Evolutionary conservation across 75 land plant species (phyloP).

Genomic region (Picea glauca): DNA sequence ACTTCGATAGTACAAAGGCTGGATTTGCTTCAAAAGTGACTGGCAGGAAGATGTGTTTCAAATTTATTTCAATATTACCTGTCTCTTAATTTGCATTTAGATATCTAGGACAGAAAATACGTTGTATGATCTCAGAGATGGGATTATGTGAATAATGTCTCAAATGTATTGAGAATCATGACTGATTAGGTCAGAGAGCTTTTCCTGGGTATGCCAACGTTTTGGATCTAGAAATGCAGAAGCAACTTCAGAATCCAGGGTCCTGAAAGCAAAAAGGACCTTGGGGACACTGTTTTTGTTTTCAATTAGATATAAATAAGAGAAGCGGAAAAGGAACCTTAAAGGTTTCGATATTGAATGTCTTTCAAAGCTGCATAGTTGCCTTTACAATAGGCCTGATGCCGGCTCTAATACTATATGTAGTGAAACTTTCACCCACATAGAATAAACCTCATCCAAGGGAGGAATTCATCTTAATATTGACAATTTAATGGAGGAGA

Average conservation of each 20-base stretch:
- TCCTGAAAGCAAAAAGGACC: neutral
- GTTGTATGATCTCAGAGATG: neutral
- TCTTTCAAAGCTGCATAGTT: neutral
- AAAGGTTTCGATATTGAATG: neutral
- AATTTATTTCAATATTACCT: neutral
- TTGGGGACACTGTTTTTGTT: neutral
- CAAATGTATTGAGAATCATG: neutral
- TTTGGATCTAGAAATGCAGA: neutral
- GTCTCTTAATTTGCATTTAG: neutral
- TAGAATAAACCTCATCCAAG: neutral
- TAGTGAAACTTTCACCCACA: neutral
- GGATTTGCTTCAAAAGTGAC: neutral
- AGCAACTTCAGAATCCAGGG: neutral
- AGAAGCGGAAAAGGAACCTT: neutral
- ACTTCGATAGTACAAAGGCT: neutral
- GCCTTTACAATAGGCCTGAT: neutral
- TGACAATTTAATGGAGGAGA: too few relatives aligned
- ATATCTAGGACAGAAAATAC: neutral
- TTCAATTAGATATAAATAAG: neutral
- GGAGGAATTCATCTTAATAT: neutral
- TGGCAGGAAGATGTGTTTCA: neutral
- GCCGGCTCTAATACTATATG: neutral
- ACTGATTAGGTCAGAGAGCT: neutral
- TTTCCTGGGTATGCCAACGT: neutral
- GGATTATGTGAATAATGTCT: neutral